A percentile compares a stretch with the other conserved stretches of the same genome.
Conservation (phyloP, 108 stramenopile species). For the Phaeodactylum tricornutum region DNA sequence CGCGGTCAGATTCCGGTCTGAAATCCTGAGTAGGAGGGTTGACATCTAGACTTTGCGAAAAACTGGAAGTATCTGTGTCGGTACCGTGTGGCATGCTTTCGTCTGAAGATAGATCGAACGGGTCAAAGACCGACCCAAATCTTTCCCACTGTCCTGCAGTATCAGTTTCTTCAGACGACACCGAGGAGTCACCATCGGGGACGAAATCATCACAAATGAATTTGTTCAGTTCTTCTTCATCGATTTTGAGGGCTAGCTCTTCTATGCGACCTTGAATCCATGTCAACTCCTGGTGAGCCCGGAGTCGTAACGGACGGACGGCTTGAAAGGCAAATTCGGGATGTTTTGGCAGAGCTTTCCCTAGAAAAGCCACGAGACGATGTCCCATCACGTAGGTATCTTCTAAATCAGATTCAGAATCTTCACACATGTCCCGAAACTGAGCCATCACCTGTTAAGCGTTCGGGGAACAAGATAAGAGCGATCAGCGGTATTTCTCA, state of each 20-base stretch:
- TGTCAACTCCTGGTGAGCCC: constrained; percentile 13
- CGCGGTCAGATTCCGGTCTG: neutral
- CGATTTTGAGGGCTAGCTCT: constrained; percentile 30
- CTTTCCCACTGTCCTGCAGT: neutral
- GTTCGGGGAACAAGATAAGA: neutral
- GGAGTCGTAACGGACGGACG: constrained; percentile 4
- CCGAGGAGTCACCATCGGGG: constrained; percentile 6
- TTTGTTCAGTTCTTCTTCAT: constrained; percentile 32
- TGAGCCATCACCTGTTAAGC: constrained; percentile 20
- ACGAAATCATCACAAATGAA: constrained; percentile 25
- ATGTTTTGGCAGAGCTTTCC: constrained; percentile 33
- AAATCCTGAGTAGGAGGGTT: constrained; percentile 1
- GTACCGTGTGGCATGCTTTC: neutral
- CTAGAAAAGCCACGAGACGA: constrained; percentile 32
- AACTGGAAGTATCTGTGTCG: constrained; percentile 1
- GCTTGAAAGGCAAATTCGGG: constrained; percentile 13
- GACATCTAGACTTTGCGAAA: neutral
- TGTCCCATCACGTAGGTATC: constrained; percentile 42
- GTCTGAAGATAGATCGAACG: neutral
- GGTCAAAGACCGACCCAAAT: constrained; percentile 6
- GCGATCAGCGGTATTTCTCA: neutral
- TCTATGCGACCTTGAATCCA: constrained; percentile 24
- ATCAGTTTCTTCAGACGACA: constrained; percentile 6
- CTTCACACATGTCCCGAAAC: constrained; percentile 25
- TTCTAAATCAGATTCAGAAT: constrained; percentile 16